Evolutionary conservation across 768 basidiomycete species (phyloP).

Genomic region (Trametes cubensis): DNA sequence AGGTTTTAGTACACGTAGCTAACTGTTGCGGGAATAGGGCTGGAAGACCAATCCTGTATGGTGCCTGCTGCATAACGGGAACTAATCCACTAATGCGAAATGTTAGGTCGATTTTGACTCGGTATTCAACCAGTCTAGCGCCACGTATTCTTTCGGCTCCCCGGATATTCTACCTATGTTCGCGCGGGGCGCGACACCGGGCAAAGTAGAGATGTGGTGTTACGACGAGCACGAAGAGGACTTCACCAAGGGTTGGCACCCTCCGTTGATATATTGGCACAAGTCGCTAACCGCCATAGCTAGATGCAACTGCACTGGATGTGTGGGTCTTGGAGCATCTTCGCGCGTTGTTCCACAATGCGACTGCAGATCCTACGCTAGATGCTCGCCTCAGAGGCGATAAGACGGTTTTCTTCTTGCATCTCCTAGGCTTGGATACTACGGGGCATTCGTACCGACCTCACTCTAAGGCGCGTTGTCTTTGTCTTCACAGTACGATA

Average conservation of each 20-base stretch:
- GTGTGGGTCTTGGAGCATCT: slow-evolving; percentile 79
- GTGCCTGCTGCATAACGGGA: slow-evolving; percentile 7
- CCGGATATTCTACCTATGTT: slow-evolving; percentile 93
- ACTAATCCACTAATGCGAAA: background rate
- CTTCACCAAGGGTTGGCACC: slow-evolving; percentile 71
- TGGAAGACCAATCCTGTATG: slow-evolving; percentile 84
- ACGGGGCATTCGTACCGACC: slow-evolving; percentile 88
- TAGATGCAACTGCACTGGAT: slow-evolving; percentile 79
- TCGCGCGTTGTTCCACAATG: slow-evolving; percentile 60
- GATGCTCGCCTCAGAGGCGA: slow-evolving; percentile 54
- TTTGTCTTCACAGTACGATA: background rate
- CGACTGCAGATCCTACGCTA: slow-evolving; percentile 54
- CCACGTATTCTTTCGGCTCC: slow-evolving; percentile 82
- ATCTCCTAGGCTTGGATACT: slow-evolving; percentile 82
- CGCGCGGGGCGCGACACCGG: slow-evolving; percentile 66
- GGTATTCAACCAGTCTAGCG: slow-evolving; percentile 79
- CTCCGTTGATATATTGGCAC: background rate
- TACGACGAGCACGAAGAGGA: slow-evolving; percentile 82
- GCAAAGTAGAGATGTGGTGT: slow-evolving; percentile 73
- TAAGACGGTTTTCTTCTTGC: slow-evolving; percentile 79
- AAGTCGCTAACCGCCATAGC: background rate
- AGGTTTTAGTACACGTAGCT: background rate
- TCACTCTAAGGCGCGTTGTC: slow-evolving; percentile 61
- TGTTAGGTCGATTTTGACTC: slow-evolving; percentile 77
- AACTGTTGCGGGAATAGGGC: slow-evolving; percentile 48